Base-by-base conservation (phyloP, 2,329 filamentous ascomycete genomes). In the Sporothrix luriei region DNA sequence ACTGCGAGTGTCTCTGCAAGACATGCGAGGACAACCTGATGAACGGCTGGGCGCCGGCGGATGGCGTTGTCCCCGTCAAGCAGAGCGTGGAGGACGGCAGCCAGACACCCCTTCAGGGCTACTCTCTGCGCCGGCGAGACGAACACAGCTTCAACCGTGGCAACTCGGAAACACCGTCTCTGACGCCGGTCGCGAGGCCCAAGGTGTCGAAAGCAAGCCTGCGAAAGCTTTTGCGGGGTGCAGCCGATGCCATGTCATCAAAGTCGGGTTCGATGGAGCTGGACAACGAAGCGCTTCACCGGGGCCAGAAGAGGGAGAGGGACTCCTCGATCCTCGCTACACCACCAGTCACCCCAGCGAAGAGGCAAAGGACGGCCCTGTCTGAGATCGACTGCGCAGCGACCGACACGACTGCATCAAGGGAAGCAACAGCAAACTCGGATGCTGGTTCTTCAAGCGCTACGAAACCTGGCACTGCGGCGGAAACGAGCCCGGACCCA, bases 1-100 rank as follows among this genome's bases (percentile, higher is more conserved):
- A 99, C 74, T 94, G 93, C 78, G 95, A 99, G 77, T 99, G 95
- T 77, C 82, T 99, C 1, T 99, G 95, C 78, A 85, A 86, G 74
- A 95, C 91, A 0, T 99, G 95, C 78, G 95, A 99, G 80, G 83
- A 85, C 26, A 82, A 84, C 3, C 81, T 87, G 70, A 84, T 85
- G 68, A 98, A 97, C 77, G 95, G 95, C 0, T 99, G 96, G 96
- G 85, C 87, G 49, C 85, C 82, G 0, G 81, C 81, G 16, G 82
- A 81, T 16, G 77, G 81, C 2, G 80, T 79, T 1, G 79, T 86
- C 29, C 82, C 79, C 73, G 79, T 87, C 29, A 82, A 79, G 74
- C 81, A 77, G 72, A 85, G 83, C 74, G 83, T 90, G 33, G 86
- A 90, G 74, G 82, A 85, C 55, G 81, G 83, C 11, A 70, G 79